Conservation (phyloP, 2,329 filamentous ascomycete species). For the Neocucurbitaria cava region DNA sequence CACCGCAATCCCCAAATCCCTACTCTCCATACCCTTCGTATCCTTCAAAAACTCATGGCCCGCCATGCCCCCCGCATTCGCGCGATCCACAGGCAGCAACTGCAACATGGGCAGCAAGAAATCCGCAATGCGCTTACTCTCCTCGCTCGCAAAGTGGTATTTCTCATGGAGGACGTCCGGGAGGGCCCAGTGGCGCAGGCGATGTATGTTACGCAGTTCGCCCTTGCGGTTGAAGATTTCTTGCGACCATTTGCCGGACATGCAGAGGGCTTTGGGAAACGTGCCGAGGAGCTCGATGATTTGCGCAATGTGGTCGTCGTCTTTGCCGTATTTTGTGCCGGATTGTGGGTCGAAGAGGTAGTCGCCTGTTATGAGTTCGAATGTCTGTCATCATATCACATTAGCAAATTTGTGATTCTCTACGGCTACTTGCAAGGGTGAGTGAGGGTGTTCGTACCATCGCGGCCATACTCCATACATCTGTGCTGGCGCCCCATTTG, state of each 20-base stretch:
- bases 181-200: conserved; percentile 93
- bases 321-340: conserved; percentile 98
- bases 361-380: conserved; percentile 96
- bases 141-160: conserved; percentile 90
- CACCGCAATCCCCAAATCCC: conserved; percentile 77
- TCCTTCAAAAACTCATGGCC: conserved; percentile 82
- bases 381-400: conserved; percentile 71
- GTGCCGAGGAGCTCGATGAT: conserved; percentile 96
- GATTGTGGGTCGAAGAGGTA: conserved; percentile 99
- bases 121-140: conserved; percentile 77
- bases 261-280: conserved; percentile 90
- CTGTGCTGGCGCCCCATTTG: conserved; percentile 99
- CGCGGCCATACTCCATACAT: conserved; percentile 99
- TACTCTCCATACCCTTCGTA: conserved; percentile 84
- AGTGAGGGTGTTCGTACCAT: conserved; percentile 93
- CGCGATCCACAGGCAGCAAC: conserved; percentile 83
- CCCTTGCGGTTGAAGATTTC: conserved; percentile 99
- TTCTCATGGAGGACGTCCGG: conserved; percentile 94
- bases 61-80: conserved; percentile 96
- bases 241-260: conserved; percentile 95
- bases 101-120: conserved; percentile 93
- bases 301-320: conserved; percentile 98
- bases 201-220: conserved; percentile 95
- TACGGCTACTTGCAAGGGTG: too few species aligned
- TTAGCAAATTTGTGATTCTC: too few species aligned